Percentiles rank a stretch among this genome's conserved stretches.
These are phyloP conservation scores for Tylopilus intermedius DNA, from an alignment of 768 basidiomycete species.

Conservation along the genomic window DNA sequence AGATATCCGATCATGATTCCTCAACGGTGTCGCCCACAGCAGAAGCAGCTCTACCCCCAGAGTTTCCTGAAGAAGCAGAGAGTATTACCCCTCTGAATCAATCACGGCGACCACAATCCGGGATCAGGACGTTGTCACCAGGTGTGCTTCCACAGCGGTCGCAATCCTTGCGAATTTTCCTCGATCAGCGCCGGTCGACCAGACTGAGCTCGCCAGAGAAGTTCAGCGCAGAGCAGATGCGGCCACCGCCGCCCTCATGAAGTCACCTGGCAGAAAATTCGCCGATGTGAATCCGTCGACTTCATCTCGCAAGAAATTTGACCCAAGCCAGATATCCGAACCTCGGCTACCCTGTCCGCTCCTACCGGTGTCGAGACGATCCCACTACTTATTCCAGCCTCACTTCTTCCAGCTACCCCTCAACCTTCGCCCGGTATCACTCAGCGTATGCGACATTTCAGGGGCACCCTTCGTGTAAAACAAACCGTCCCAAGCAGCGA, in stretches of 20 bases:
- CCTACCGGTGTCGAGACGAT: constrained; percentile 65
- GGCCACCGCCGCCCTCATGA: constrained; percentile 57
- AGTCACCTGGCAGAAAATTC: constrained; percentile 41
- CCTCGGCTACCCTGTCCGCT: constrained; percentile 58
- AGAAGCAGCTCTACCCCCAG: constrained; percentile 28
- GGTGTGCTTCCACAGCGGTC: constrained; percentile 24
- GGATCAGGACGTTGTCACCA: constrained; percentile 12
- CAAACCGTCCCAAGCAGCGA: constrained; percentile 47
- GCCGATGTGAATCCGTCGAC: constrained; percentile 36
- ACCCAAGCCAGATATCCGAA: constrained; percentile 58
- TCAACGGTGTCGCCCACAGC: constrained; percentile 32
- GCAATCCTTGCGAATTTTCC: constrained; percentile 36
- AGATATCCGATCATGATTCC: too few relatives aligned
- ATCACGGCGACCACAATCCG: constrained; percentile 1
- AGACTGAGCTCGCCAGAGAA: constrained; percentile 55
- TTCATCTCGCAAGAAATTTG: constrained; percentile 53
- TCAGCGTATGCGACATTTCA: constrained; percentile 66
- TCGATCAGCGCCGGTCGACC: constrained; percentile 39
- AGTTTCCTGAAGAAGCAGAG: constrained; percentile 18
- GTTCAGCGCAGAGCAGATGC: constrained; percentile 66
- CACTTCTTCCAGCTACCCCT: constrained; percentile 34
- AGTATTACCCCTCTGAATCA: constrained; percentile 2
- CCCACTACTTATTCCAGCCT: constrained; percentile 41
- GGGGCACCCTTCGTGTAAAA: constrained; percentile 61
- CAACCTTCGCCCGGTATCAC: constrained; percentile 51